Evolutionary conservation across 2,329 filamentous ascomycete genomes (phyloP), one percentile per base, ranked within the genome.

Genomic region (Cucurbitaria berberidis): DNA sequence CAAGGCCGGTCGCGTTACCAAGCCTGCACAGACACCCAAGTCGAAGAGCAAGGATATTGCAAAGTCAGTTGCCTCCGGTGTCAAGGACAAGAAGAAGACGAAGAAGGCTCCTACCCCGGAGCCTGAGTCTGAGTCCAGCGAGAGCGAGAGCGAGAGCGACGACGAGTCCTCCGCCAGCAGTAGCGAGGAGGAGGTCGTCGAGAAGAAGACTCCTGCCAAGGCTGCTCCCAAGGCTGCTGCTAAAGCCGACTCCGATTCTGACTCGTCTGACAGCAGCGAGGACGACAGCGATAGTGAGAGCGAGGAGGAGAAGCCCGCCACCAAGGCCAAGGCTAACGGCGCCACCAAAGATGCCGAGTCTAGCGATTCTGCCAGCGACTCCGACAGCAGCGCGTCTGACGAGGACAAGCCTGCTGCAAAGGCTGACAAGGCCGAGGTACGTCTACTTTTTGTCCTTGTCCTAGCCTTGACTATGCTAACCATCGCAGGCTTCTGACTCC

Each of bases 1-100:
- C 76, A 90, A 90, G 81, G 82, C 82, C 66, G 86, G 81, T 63
- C 84, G 84, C 62, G 81, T 90, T 68, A 84, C 83, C 78, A 92
- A 91, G 82, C 73, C 86, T 47, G 80, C 84, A 57, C 82, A 88
- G 74, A 83, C 82, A 61, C 77, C 86, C 71, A 88, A 86, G 78
- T 77, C 81, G 56, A 89, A 89, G 80, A 82, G 85, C 67, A 89
- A 89, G 82, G 81, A 86, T 60, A 72, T 84, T 51, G 86, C 86
- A 66, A 89, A 89, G 82, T 64, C 73, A 48, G 68, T 64, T 46
- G 68, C 65, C 48, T 59, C 63, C 45, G 61, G 67, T 53, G 67
- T 78, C 47, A 72, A 71, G 64, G 82, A 82, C 73, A 79, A 79
- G 73, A 81, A 81, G 78, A 82, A 82, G 75, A 70, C 70, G 53